These are phyloP conservation scores for Medakamo hakoo DNA, from an alignment of 139 green algal genomes.

Conservation along the genomic window DNA sequence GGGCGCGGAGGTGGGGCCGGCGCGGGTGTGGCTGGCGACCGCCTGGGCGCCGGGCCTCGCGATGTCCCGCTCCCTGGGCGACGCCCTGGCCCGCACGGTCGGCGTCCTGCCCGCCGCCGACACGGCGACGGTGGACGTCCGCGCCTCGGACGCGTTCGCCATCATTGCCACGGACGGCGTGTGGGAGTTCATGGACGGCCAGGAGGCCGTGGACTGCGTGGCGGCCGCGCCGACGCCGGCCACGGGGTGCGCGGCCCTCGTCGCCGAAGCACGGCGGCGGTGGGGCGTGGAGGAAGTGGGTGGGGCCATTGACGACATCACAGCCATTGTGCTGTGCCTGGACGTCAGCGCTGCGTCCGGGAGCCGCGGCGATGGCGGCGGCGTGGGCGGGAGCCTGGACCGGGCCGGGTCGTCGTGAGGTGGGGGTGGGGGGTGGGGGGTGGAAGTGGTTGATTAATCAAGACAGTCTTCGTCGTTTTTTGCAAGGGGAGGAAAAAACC, in stretches of 20 bases:
- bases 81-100: constrained; percentile 61
- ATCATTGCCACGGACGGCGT: constrained; percentile 84
- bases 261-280: constrained; percentile 50
- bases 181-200: constrained; percentile 81
- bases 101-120: constrained; percentile 65
- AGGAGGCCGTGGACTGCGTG: constrained; percentile 70
- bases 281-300: constrained; percentile 69
- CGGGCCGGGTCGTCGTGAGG: background rate
- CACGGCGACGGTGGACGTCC: constrained; percentile 38
- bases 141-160: constrained; percentile 50
- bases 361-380: no score
- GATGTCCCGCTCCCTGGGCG: constrained; percentile 75
- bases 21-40: constrained; percentile 61
- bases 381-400: no score
- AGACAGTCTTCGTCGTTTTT: no score
- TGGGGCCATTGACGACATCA: constrained; percentile 82
- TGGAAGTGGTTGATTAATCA: background rate
- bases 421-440: background rate
- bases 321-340: constrained; percentile 39
- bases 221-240: constrained; percentile 27
- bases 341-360: no score
- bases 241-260: constrained; percentile 39
- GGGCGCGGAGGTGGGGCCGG: constrained; percentile 58
- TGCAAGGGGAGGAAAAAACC: no score
- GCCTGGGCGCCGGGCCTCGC: constrained; percentile 69